A percentile compares a stretch with the other conserved stretches of the same genome.
Evolutionary conservation across 305 asterid genomes (phyloP).

Genomic region (Salvia sclarea): DNA sequence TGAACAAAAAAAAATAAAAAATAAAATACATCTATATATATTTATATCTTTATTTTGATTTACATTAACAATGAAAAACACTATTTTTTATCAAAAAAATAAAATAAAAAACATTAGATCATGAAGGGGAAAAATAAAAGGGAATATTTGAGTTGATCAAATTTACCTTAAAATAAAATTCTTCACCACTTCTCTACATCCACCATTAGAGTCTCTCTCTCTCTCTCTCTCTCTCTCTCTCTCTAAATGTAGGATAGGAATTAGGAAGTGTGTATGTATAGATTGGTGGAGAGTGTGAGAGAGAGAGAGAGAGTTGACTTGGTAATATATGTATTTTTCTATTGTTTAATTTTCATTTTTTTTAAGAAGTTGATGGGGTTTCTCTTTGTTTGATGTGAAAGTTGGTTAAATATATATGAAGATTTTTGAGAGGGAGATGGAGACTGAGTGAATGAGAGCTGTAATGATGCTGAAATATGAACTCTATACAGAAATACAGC

Average conservation of each 20-base stretch:
- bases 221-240: background rate
- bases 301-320: too few relatives aligned
- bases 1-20: too few relatives aligned
- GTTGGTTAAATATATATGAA: background rate
- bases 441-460: slow-evolving; percentile 36
- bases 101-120: too few relatives aligned
- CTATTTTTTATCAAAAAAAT: too few relatives aligned
- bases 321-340: background rate
- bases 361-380: slow-evolving; percentile 13
- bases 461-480: slow-evolving; percentile 40
- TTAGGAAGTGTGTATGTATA: background rate
- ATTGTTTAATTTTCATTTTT: background rate
- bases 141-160: background rate
- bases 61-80: too few relatives aligned
- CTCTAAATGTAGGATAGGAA: too few relatives aligned
- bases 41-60: too few relatives aligned
- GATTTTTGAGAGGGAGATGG: slow-evolving; percentile 22
- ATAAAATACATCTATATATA: too few relatives aligned
- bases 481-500: slow-evolving; percentile 23
- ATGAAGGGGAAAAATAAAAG: background rate
- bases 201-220: slow-evolving; percentile 3
- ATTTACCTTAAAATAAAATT: background rate
- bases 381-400: background rate
- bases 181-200: slow-evolving; percentile 10
- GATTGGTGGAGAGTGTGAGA: too few relatives aligned